These are phyloP conservation scores for Penicillium paxilli DNA, from an alignment of 495 filamentous ascomycete species.

Conservation along the genomic window DNA sequence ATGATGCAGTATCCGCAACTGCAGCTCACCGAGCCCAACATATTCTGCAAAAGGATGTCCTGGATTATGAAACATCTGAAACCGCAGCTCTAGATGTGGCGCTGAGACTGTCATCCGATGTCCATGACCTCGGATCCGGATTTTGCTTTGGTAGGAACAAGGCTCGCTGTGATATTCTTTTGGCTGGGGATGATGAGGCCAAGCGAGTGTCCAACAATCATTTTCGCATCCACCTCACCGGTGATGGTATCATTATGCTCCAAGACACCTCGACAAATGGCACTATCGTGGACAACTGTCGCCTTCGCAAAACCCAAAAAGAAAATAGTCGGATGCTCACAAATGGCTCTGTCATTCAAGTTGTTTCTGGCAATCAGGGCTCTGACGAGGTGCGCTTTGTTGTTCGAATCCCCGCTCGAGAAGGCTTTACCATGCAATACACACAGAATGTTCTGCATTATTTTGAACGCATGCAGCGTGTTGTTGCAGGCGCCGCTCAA, in stretches of 20 bases:
- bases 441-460: constrained; percentile 58
- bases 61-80: constrained; percentile 42
- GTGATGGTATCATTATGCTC: constrained; percentile 79
- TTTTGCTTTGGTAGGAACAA: constrained; percentile 84
- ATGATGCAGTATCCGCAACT: constrained; percentile 59
- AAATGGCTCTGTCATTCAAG: constrained; percentile 69
- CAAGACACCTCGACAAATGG: constrained; percentile 92
- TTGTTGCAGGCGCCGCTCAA: constrained; percentile 20
- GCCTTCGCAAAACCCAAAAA: constrained; percentile 53
- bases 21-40: constrained; percentile 49
- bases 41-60: constrained; percentile 51
- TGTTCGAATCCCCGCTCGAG: constrained; percentile 76
- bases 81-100: constrained; percentile 65
- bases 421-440: constrained; percentile 59
- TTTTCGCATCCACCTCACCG: constrained; percentile 86
- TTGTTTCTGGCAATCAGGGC: constrained; percentile 53
- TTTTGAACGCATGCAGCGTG: constrained; percentile 37
- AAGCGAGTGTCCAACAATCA: constrained; percentile 81
- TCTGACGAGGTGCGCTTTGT: constrained; percentile 69
- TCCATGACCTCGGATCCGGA: constrained; percentile 63
- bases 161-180: constrained; percentile 69
- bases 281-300: constrained; percentile 73
- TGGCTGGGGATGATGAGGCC: constrained; percentile 53
- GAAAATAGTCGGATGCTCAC: constrained; percentile 62
- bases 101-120: constrained; percentile 70